phyloP scores from a whole-genome alignment of 177 flowering plant genomes.

The Vitis hybrid region DNA sequence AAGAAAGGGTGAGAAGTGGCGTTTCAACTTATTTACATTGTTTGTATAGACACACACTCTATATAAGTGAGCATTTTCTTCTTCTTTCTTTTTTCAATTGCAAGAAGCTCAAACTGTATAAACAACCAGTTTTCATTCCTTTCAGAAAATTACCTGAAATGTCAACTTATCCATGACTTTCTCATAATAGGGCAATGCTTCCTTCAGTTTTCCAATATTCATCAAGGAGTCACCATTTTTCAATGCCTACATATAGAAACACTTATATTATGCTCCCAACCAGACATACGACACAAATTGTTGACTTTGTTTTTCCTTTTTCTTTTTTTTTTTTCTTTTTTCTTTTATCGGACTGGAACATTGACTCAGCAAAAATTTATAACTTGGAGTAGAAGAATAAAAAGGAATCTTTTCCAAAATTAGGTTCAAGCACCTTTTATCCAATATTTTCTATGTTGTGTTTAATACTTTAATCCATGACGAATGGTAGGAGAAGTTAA shows the following conservation, averaged over 20 bases:
- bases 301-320: no score
- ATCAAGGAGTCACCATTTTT: conserved; percentile 74
- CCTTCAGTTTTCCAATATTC: conserved; percentile 78
- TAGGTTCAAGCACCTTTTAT: no score
- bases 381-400: no score
- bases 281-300: no score
- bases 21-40: not conserved
- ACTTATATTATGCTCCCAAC: not conserved
- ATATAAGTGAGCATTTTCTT: no score
- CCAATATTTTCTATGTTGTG: no score
- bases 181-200: conserved; percentile 78
- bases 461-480: no score
- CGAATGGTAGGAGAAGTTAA: no score
- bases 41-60: not conserved
- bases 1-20: not conserved
- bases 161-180: conserved; percentile 70
- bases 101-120: not conserved
- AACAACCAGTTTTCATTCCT: not conserved
- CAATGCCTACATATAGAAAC: conserved; percentile 49
- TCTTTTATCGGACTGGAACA: no score
- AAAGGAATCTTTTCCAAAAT: no score
- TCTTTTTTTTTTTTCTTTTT: no score
- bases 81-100: not conserved
- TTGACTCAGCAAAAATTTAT: no score
- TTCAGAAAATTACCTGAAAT: conserved; percentile 53